Evolutionary conservation across 2,329 filamentous ascomycete species (phyloP), one percentile per base, ranked within the genome.

Genomic region (Ceratocystis cubensis): DNA sequence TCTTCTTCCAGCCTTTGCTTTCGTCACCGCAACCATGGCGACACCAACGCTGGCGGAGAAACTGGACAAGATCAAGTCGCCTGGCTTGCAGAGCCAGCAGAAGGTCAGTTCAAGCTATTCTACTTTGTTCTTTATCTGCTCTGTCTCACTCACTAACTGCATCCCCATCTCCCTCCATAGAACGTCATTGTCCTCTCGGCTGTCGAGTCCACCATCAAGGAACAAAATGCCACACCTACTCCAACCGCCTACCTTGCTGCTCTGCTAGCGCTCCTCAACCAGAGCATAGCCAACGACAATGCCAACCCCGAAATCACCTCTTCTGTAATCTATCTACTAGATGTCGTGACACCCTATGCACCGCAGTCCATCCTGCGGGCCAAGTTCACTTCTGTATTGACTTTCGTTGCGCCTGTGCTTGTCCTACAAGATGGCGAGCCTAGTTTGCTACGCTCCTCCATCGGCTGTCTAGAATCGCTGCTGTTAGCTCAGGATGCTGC

Each of bases 41-140:
- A 77, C 78, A 70, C 74, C 78, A 72, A 78, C 80, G 70, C 73
- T 97, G 73, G 86, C 88, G 75, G 93, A 96, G 81, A 95, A 91
- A 81, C 85, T 99, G 75, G 89, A 93, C 79, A 96, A 95, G 84
- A 96, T 97, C 76, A 89, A 94, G 78, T 94, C 89, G 74, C 94
- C 94, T 66, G 96, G 96, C 77, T 85, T 96, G 73, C 90, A 97
- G 77, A 96, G 89, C 75, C 92, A 96, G 78, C 86, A 96, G 76
- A 91, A 92, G 83, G 91, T 94, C 20, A n/a, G 17, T 15, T 41
- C 30, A 59, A 61, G 66, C 57, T 57, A 44, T 66, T 15, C 10
- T 22, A 41, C 30, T 15, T 45, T 22, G 20, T 8, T 15, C 2
- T 48, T 25, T 37, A 25, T 61, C 37, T 17, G 25, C 8, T 44